These are phyloP conservation scores for Moricandia moricandioides DNA, from an alignment of 345 rosid species.

Conservation along the genomic window DNA sequence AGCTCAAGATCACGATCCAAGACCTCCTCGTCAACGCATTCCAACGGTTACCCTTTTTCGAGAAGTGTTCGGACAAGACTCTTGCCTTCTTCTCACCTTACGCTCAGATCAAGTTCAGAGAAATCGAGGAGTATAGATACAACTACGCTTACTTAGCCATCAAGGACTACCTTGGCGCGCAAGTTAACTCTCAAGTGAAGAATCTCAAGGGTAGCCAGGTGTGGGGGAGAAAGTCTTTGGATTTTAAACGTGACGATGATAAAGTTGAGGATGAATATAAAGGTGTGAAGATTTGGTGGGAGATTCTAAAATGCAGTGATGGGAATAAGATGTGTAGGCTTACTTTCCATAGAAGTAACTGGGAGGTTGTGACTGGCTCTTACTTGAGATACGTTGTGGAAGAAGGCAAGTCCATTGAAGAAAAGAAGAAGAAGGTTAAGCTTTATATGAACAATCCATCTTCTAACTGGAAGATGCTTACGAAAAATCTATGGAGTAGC, in stretches of 20 bases:
- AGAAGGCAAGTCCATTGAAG: constrained; percentile 44
- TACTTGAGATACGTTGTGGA: constrained; percentile 46
- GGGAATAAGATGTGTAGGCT: constrained; percentile 31
- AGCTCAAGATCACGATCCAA: constrained; percentile 10
- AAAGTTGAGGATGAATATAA: constrained; percentile 18
- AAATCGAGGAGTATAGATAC: constrained; percentile 41
- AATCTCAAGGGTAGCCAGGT: constrained; percentile 9
- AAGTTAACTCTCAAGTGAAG: constrained; percentile 28
- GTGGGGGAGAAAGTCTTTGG: constrained; percentile 11
- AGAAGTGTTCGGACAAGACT: constrained; percentile 38
- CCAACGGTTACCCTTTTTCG: constrained; percentile 24
- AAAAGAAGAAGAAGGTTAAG: constrained; percentile 45
- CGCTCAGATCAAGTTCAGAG: constrained; percentile 50
- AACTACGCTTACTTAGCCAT: constrained; percentile 48
- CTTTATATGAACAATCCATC: constrained; percentile 49
- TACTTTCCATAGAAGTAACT: constrained; percentile 41
- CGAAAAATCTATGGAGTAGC: constrained; percentile 29
- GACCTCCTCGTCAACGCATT: constrained; percentile 5
- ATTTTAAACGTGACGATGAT: constrained; percentile 15
- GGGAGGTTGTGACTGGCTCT: constrained; percentile 38
- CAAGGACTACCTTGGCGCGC: constrained; percentile 48
- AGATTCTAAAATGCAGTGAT: background rate
- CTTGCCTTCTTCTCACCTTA: constrained; percentile 41
- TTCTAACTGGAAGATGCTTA: background rate
- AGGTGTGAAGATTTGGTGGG: constrained; percentile 28